Evolutionary conservation across 495 filamentous ascomycete genomes (phyloP).

Genomic region (Endocarpon pusillum): DNA sequence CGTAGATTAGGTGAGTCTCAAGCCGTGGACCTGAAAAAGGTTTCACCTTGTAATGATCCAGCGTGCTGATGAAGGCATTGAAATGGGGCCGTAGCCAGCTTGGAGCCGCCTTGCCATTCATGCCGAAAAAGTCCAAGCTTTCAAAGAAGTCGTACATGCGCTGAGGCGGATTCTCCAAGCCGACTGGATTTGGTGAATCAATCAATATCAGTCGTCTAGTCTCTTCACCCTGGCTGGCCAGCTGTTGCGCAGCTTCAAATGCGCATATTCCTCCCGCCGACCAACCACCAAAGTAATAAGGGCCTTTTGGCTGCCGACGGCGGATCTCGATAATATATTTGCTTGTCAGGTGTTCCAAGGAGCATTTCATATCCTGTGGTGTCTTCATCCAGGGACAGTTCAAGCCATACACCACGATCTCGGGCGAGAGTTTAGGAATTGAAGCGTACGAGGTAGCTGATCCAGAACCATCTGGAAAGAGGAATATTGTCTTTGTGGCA

Average conservation of each 20-base stretch:
- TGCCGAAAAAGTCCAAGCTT: slow-evolving; percentile 28
- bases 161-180: slow-evolving; percentile 14
- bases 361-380: slow-evolving; percentile 25
- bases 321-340: slow-evolving; percentile 46
- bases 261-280: slow-evolving; percentile 31
- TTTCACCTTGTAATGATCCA: slow-evolving; percentile 51
- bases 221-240: slow-evolving; percentile 14
- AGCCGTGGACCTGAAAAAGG: slow-evolving; percentile 21
- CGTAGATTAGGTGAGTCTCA: slow-evolving; percentile 56
- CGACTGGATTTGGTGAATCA: slow-evolving; percentile 16
- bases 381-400: slow-evolving; percentile 46
- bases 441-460: slow-evolving; percentile 45
- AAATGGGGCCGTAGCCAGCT: slow-evolving; percentile 78
- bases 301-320: slow-evolving; percentile 43
- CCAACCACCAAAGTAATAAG: slow-evolving; percentile 49
- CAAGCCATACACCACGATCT: slow-evolving; percentile 38
- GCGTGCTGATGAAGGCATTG: slow-evolving; percentile 51
- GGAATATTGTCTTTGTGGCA: slow-evolving; percentile 45
- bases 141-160: slow-evolving; percentile 20
- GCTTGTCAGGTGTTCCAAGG: slow-evolving; percentile 22
- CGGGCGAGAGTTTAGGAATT: slow-evolving; percentile 26
- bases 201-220: slow-evolving; percentile 20
- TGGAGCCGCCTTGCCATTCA: slow-evolving; percentile 38
- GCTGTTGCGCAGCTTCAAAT: slow-evolving; percentile 18
- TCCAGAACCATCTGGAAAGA: slow-evolving; percentile 66